Conservation (phyloP, 2,329 filamentous ascomycete genomes). For the Cercospora sp. region DNA sequence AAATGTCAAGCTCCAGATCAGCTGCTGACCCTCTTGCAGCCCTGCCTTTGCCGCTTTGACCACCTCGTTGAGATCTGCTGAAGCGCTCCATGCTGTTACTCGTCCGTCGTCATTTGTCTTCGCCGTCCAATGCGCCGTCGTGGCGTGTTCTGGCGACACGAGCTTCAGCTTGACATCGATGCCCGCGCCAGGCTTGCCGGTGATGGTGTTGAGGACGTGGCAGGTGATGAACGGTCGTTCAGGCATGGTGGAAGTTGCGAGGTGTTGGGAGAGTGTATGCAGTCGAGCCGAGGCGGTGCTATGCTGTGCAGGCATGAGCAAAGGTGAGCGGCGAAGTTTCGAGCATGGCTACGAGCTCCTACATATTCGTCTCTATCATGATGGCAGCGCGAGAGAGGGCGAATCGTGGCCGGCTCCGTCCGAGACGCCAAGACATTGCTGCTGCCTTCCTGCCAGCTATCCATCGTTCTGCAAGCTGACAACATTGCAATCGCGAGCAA, state of each 20-base stretch:
- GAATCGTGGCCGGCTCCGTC: slow-evolving; percentile 2
- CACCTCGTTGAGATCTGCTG: slow-evolving; percentile 40
- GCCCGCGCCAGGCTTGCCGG: slow-evolving; percentile 66
- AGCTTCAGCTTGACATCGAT: slow-evolving; percentile 67
- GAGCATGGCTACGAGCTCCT: not conserved
- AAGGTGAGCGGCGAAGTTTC: not conserved
- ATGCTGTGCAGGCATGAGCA: not conserved
- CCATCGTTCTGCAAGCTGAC: not conserved
- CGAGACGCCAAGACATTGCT: not conserved
- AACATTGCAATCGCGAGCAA: not conserved
- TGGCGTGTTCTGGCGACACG: slow-evolving; percentile 39
- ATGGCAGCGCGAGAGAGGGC: not conserved
- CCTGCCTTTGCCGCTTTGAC: slow-evolving; percentile 40
- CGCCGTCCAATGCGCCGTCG: slow-evolving; percentile 58
- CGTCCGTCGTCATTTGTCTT: slow-evolving; percentile 75
- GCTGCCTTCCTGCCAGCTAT: not conserved
- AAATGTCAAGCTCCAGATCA: slow-evolving; percentile 70
- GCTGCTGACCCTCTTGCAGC: slow-evolving; percentile 43
- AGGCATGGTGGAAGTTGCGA: slow-evolving; percentile 24
- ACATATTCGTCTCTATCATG: not conserved
- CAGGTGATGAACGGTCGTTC: slow-evolving; percentile 68
- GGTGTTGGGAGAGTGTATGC: slow-evolving; percentile 15
- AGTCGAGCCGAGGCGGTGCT: slow-evolving; percentile 17
- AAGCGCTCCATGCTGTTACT: slow-evolving; percentile 66
- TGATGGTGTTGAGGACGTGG: slow-evolving; percentile 81